phyloP scores from a whole-genome alignment of 2,329 filamentous ascomycete genomes.

The Periglandula ipomoeae region DNA sequence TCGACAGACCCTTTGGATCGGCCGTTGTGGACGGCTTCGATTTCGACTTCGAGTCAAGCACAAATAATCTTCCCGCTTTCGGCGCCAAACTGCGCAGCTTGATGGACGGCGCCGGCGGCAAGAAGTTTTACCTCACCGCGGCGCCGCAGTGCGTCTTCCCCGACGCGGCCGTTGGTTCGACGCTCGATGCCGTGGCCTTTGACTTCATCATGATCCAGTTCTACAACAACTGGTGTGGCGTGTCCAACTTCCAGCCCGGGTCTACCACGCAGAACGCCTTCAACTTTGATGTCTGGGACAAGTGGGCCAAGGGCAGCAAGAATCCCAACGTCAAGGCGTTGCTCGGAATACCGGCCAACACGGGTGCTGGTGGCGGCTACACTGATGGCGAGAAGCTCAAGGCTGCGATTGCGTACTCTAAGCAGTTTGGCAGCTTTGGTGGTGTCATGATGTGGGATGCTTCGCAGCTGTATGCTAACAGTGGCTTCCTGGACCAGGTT shows the following conservation, averaged over 20 bases:
- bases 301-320: conserved; percentile 48
- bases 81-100: conserved; percentile 45
- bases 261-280: conserved; percentile 39
- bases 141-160: conserved; percentile 63
- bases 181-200: conserved; percentile 46
- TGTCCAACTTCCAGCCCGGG: conserved; percentile 39
- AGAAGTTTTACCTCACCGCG: conserved; percentile 53
- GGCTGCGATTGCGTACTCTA: conserved; percentile 42
- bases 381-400: conserved; percentile 34
- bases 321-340: conserved; percentile 56
- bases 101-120: conserved; percentile 43
- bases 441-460: conserved; percentile 65
- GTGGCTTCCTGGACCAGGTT: conserved; percentile 42
- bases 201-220: conserved; percentile 58
- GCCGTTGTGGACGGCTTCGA: conserved; percentile 56
- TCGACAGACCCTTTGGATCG: conserved; percentile 40
- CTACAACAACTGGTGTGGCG: conserved; percentile 61
- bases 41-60: conserved; percentile 59
- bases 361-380: conserved; percentile 48
- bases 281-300: conserved; percentile 57
- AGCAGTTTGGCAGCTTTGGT: conserved; percentile 50
- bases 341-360: conserved; percentile 49
- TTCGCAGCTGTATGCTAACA: conserved; percentile 48
- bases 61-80: conserved; percentile 52
- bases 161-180: conserved; percentile 47